These are phyloP conservation scores for Sarocladium kiliense DNA, from an alignment of 2,329 filamentous ascomycete species.

Conservation along the genomic window DNA sequence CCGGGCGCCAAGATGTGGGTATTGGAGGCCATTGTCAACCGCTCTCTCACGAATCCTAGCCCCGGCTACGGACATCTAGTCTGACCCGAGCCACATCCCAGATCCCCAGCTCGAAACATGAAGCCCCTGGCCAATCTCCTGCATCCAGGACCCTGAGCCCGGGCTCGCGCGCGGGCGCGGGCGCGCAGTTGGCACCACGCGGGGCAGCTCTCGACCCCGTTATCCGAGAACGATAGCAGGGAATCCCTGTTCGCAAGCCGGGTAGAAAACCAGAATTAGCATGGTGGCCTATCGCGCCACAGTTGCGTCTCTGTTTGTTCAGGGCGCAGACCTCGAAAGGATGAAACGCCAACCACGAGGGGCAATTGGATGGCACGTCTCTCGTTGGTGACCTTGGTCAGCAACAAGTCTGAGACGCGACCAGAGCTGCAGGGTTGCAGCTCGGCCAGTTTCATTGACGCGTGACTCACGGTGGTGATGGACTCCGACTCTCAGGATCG, in stretches of 20 bases:
- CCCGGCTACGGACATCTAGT: not conserved
- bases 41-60: no score
- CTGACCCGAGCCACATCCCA: not conserved
- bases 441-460: not conserved
- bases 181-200: not conserved
- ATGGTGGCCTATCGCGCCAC: no score
- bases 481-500: not conserved
- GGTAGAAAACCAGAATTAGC: no score
- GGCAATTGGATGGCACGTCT: not conserved
- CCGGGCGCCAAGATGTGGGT: slow-evolving; percentile 1
- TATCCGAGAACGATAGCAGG: not conserved
- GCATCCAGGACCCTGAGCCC: not conserved
- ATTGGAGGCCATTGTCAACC: no score
- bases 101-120: slow-evolving; percentile 1
- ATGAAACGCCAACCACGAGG: not conserved
- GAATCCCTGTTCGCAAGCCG: not conserved
- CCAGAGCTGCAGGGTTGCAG: no score
- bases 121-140: slow-evolving; percentile 7
- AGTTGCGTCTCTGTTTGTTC: no score
- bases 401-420: no score
- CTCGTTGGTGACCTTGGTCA: no score
- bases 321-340: no score
- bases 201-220: not conserved
- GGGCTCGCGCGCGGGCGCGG: not conserved
- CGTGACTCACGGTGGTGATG: no score